Evolutionary conservation across 2,329 filamentous ascomycete genomes (phyloP).

Genomic region (Trichoderma asperellum): DNA sequence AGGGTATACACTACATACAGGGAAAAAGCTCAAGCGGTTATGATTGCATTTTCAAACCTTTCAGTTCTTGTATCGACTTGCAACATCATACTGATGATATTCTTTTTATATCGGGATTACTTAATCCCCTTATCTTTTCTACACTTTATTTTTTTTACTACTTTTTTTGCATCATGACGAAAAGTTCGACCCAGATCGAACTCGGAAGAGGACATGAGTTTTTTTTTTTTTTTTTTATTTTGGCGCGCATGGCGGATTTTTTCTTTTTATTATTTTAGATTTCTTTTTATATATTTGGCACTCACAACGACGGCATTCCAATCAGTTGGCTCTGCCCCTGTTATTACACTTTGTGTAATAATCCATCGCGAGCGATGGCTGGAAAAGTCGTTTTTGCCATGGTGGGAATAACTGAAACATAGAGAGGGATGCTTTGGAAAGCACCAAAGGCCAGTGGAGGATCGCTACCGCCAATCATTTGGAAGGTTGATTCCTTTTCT

Average conservation of each 20-base stretch:
- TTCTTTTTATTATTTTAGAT: conserved; percentile 29
- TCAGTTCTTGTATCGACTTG: conserved; percentile 52
- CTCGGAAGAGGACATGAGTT: conserved; percentile 26
- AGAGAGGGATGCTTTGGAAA: conserved; percentile 18
- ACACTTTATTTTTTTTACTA: background rate
- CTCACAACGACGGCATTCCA: conserved; percentile 35
- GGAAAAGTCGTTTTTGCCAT: conserved; percentile 40
- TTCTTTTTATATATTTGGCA: conserved; percentile 32
- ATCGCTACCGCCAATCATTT: conserved; percentile 22
- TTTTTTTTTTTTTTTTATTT: conserved; percentile 22
- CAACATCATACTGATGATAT: conserved; percentile 35
- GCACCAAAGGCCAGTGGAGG: conserved; percentile 8
- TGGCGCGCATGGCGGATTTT: conserved; percentile 38
- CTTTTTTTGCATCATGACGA: conserved; percentile 40
- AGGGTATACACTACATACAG: conserved; percentile 38
- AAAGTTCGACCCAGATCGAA: conserved; percentile 34
- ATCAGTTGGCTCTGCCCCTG: conserved; percentile 41
- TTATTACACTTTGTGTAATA: conserved; percentile 60
- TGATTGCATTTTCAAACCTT: conserved; percentile 46
- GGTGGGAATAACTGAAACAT: conserved; percentile 30
- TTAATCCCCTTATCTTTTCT: conserved; percentile 24
- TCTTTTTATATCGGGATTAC: conserved; percentile 37
- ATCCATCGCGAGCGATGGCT: conserved; percentile 44
- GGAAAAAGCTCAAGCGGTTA: conserved; percentile 45
- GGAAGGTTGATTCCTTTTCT: conserved; percentile 24